Conservation (phyloP, 1,284 basidiomycete genomes). For the Leccinum solheimii region DNA sequence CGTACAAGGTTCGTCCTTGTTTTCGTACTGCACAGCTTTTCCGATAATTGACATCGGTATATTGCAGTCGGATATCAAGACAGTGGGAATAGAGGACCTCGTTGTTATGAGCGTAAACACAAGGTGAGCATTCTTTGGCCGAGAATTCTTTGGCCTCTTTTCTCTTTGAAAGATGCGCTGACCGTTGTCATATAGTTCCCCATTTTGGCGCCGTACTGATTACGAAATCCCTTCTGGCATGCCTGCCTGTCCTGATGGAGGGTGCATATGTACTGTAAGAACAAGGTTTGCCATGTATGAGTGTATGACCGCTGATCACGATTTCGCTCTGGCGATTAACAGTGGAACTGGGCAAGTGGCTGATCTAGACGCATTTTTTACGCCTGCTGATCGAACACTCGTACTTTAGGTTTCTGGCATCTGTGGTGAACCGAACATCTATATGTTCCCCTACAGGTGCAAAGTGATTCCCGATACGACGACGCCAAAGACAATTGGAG, state of each 20-base stretch:
- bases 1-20: constrained; percentile 14
- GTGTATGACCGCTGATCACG: background rate
- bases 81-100: background rate
- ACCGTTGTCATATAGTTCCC: constrained; percentile 12
- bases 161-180: background rate
- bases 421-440: constrained; percentile 13
- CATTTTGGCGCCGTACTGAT: background rate
- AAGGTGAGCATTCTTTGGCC: constrained; percentile 6
- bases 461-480: background rate
- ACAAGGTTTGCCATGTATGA: background rate
- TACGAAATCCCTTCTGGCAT: constrained; percentile 14
- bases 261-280: constrained; percentile 12
- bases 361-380: background rate
- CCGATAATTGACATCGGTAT: background rate
- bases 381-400: background rate
- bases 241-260: constrained; percentile 1
- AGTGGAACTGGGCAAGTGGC: constrained; percentile 18
- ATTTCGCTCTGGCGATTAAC: background rate
- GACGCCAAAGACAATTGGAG: constrained; percentile 7
- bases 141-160: background rate
- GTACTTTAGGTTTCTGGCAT: constrained; percentile 1
- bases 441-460: constrained; percentile 7
- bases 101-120: background rate
- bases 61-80: constrained; percentile 1
- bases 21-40: background rate